Evolutionary conservation across 202 grass and related monocot genomes (phyloP), one percentile per base, ranked within the genome.

Genomic region (Musa balbisiana): DNA sequence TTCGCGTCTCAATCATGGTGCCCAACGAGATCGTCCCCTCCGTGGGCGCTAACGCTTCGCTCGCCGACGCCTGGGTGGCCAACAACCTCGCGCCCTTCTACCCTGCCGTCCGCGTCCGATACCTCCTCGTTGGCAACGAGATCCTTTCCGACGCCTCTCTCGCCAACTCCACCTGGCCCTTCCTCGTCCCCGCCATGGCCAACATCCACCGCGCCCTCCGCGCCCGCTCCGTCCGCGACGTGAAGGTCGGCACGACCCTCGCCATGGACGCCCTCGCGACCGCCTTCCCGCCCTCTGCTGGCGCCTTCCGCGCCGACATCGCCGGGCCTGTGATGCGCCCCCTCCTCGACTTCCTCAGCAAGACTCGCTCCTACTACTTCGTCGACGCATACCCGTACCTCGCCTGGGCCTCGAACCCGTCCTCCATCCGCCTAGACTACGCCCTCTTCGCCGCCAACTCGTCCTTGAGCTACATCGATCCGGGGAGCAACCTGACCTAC

Each of bases 81-180:
- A n/a, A 58, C 8, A 93, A 98, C 64, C 67, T 98, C 20, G 66
- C 78, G 19, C 94, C 91, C 15, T 85, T 84, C 84, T 73, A 79
- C 52, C 79, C 71, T 8, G 14, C 5, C 29, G 87, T 91, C 70
- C 82, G 86, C 62, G 67, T 98, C 75, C 89, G 84, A 73, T 98
- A 78, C 83, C 87, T 98, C 14, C 91, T 94, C 78, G 83, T 98
- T 53, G 94, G 91, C 12, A 94, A 94, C 80, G 94, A 98, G 87
- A 67, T 98, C 43, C 90, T 98, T 74, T 94, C 94, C 62, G 81
- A 98, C 81, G 15, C 21, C 53, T 88, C 91, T 79, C 55, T 91
- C 51, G 75, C 80, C 10, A 25, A 60, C 33, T 86, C 94, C 62
- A 74, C 77, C 54, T 90, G 94, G 91, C 63, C 79, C 3, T 77